These are phyloP conservation scores for Solanum dulcamara DNA, from an alignment of 257 asterid species.

Conservation along the genomic window DNA sequence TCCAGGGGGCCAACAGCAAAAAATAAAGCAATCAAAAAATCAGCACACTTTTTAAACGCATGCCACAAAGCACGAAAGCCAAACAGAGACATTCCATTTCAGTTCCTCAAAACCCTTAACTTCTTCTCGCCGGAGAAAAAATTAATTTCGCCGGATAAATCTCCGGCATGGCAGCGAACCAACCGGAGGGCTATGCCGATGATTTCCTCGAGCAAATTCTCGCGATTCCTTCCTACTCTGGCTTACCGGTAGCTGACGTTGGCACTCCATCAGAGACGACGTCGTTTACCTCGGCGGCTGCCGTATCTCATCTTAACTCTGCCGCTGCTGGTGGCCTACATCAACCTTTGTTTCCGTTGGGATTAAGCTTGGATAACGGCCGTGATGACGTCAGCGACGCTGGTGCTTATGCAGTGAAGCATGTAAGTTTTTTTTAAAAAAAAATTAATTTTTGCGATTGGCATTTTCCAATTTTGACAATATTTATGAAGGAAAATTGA, in stretches of 20 bases:
- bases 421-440: conserved; percentile 19
- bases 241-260: conserved; percentile 37
- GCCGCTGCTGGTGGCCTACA: conserved; percentile 21
- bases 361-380: conserved; percentile 59
- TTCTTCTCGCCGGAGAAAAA: background rate
- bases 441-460: background rate
- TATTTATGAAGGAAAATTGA: background rate
- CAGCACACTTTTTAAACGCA: conserved; percentile 18
- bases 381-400: conserved; percentile 41
- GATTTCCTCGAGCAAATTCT: conserved; percentile 86
- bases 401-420: conserved; percentile 33
- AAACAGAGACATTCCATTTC: conserved; percentile 12
- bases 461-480: background rate
- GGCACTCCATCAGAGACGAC: conserved; percentile 37
- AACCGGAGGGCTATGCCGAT: conserved; percentile 54
- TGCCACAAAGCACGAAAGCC: conserved; percentile 12
- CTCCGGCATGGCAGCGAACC: conserved; percentile 42
- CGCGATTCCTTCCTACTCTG: conserved; percentile 51
- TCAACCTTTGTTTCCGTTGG: conserved; percentile 56
- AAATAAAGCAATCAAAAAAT: conserved; percentile 4
- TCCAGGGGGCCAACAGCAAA: background rate
- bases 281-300: conserved; percentile 25
- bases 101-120: background rate
- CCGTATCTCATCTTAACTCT: conserved; percentile 32
- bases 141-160: conserved; percentile 6